Evolutionary conservation across 352 stramenopile species (phyloP).

Genomic region (Pythium apleroticum): DNA sequence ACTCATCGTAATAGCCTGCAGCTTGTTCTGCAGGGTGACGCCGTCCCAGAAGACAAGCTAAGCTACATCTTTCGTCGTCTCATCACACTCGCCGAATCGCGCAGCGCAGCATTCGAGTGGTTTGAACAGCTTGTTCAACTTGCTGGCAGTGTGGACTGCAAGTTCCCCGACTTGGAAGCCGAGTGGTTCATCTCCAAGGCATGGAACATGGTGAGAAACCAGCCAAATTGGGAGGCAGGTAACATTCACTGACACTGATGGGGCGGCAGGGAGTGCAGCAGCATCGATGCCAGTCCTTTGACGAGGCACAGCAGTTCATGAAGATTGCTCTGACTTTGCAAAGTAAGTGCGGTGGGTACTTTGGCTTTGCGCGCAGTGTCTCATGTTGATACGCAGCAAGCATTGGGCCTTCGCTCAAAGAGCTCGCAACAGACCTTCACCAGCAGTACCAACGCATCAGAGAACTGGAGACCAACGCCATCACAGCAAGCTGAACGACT

Average conservation of each 20-base stretch:
- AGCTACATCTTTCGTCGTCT: slow-evolving; percentile 67
- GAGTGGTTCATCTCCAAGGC: slow-evolving; percentile 78
- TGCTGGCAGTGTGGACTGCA: slow-evolving; percentile 42
- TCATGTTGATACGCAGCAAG: too few relatives aligned
- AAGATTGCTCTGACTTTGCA: slow-evolving; percentile 20
- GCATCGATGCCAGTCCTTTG: slow-evolving; percentile 21
- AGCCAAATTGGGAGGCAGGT: too few relatives aligned
- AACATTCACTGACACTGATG: background rate
- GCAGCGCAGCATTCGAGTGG: slow-evolving; percentile 45
- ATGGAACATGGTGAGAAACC: slow-evolving; percentile 79
- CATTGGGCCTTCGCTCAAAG: slow-evolving; percentile 13
- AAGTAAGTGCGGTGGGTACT: slow-evolving; percentile 3
- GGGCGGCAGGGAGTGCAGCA: slow-evolving; percentile 25
- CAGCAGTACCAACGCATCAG: slow-evolving; percentile 20
- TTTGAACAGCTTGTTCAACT: slow-evolving; percentile 68
- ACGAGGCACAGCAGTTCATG: slow-evolving; percentile 27
- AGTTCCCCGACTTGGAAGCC: slow-evolving; percentile 44
- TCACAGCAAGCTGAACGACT: background rate
- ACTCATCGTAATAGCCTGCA: slow-evolving; percentile 48
- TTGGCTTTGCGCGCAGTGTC: background rate
- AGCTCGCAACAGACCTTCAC: slow-evolving; percentile 20
- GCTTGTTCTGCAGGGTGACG: slow-evolving; percentile 46
- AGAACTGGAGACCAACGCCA: background rate
- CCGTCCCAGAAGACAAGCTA: slow-evolving; percentile 34
- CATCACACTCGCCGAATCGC: slow-evolving; percentile 50